Base-by-base conservation (phyloP, 768 basidiomycete genomes). In the Tricholoma matsutake region DNA sequence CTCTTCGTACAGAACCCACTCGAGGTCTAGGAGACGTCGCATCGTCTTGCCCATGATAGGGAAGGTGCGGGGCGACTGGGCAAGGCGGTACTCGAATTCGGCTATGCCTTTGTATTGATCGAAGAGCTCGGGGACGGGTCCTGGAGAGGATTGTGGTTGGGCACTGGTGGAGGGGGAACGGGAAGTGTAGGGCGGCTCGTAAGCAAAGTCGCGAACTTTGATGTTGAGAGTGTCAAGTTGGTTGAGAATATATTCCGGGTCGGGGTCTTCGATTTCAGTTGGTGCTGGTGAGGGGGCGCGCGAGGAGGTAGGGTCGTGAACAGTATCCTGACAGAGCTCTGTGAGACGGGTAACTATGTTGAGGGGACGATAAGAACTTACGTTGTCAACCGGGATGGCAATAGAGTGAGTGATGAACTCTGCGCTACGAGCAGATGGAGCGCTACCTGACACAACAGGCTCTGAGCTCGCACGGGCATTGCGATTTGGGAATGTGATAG, bases 201-300 rank as follows among this genome's bases (percentile, higher is more conserved):
- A 75, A 4, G 76, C 81, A 58, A 69, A 82, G 67, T 82, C 81
- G 18, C 73, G 73, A 16, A 79, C 71, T 69, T 77, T 79, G 70
- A 81, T 75, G 20, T 71, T 74, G 3, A 62, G 68, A n/a, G 39
- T 32, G 3, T 70, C 58, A 10, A 78, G 63, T 8, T 66, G 58
- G 4, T 61, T 59, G 4, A 71, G 65, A 29, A 78, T 69, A 31
- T 69, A 70, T 41, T 77, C 76, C 4, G 74, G 71, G 32, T 76
- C 73, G 4, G 75, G 73, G 54, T 78, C 75, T 16, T 73, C 64
- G 14, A 77, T 58, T 53, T 79, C 78, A 1, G 79, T 79, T 2
- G 75, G 72, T 0, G 71, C 70, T 1, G 71, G 75, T 0, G 78
- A 79, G 1, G 70, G 69, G 31, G 66, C 28, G n/a, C 72, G 70